Conservation (phyloP, 371 early-diverging fungal genomes). For the Chytridium lagenaria region DNA sequence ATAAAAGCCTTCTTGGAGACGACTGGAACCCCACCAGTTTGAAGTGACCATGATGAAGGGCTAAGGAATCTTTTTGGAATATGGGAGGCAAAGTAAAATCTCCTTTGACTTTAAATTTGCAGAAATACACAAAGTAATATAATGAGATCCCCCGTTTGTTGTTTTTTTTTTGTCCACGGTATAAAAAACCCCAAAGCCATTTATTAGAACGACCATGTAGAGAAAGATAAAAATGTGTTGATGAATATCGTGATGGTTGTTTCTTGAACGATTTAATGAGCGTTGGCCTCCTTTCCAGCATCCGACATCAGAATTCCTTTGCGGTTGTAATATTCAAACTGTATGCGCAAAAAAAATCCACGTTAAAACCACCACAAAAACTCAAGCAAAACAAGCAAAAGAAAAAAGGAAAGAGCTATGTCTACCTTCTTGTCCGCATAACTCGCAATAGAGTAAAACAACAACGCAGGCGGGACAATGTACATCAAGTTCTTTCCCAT, state of each 20-base stretch:
- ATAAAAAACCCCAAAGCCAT: too few species aligned
- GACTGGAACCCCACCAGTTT: neutral
- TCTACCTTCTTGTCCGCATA: conserved; percentile 54
- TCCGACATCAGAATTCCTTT: conserved; percentile 42
- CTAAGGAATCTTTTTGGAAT: too few species aligned
- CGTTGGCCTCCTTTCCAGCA: neutral
- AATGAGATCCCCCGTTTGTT: too few species aligned
- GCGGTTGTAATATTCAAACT: conserved; percentile 56
- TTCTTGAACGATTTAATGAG: too few species aligned
- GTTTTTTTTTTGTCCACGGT: too few species aligned
- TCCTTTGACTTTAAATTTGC: too few species aligned
- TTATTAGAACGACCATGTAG: too few species aligned
- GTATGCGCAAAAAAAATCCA: conserved; percentile 4
- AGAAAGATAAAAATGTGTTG: too few species aligned
- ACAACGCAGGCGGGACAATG: conserved; percentile 47
- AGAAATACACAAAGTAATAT: too few species aligned
- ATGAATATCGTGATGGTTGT: too few species aligned
- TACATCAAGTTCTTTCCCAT: conserved; percentile 40
- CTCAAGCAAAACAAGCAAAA: neutral
- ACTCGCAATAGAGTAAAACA: conserved; percentile 41
- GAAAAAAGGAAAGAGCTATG: neutral
- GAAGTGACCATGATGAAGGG: too few species aligned
- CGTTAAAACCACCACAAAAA: conserved; percentile 5
- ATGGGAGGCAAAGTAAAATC: too few species aligned
- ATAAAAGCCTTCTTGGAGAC: conserved; percentile 47